Conservation (phyloP, 306 rosid genomes). For the Quercus bicolor region DNA sequence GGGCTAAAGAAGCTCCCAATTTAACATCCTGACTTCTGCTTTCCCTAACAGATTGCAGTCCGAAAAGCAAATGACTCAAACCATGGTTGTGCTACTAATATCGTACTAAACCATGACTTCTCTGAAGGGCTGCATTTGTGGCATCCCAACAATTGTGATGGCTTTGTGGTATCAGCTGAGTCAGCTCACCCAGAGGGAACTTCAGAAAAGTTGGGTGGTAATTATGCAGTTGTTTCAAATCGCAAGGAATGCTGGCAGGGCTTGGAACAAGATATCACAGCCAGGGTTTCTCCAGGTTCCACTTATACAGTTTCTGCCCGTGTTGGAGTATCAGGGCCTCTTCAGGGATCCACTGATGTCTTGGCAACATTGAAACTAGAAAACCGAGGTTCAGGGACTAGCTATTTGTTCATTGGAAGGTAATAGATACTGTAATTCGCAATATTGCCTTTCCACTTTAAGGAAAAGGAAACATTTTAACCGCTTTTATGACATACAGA, state of each 20-base stretch:
- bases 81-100: slow-evolving; percentile 40
- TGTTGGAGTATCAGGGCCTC: slow-evolving; percentile 74
- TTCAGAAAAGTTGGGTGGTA: slow-evolving; percentile 19
- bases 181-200: slow-evolving; percentile 34
- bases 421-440: slow-evolving; percentile 24
- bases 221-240: slow-evolving; percentile 59
- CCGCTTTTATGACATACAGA: slow-evolving; percentile 43
- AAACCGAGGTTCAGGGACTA: slow-evolving; percentile 50
- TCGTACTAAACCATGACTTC: slow-evolving; percentile 77
- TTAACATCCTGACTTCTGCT: neutral
- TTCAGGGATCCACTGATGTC: slow-evolving; percentile 61
- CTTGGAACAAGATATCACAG: slow-evolving; percentile 82
- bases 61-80: slow-evolving; percentile 30
- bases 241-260: slow-evolving; percentile 95
- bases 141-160: slow-evolving; percentile 71
- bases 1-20: slow-evolving; percentile 8
- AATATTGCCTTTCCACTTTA: slow-evolving; percentile 6
- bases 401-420: slow-evolving; percentile 70
- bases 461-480: slow-evolving; percentile 1
- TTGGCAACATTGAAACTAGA: slow-evolving; percentile 78
- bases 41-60: slow-evolving; percentile 41
- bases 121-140: slow-evolving; percentile 68
- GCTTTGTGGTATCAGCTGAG: slow-evolving; percentile 49
- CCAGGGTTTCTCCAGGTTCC: slow-evolving; percentile 45
- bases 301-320: slow-evolving; percentile 61